A percentile compares a stretch with the other conserved stretches of the same genome.
Conservation (phyloP, 805 yeast species). For the Cyberlindnera euphorbiae region DNA sequence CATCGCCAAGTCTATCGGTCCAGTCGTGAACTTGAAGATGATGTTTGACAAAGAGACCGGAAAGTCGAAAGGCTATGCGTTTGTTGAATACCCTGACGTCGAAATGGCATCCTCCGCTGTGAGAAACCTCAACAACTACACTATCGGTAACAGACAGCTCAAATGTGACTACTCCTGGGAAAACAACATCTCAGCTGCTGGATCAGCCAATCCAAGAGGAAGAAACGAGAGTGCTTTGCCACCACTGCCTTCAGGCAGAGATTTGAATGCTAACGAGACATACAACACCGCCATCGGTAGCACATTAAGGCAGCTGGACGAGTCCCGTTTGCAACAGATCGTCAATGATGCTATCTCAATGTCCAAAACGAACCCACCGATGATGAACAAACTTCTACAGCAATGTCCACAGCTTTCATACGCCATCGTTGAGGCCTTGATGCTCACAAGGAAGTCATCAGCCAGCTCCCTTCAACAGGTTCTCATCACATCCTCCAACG, state of each 20-base stretch:
- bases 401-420: conserved; percentile 79
- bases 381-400: conserved; percentile 55
- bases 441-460: conserved; percentile 25
- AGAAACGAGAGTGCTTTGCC: conserved; percentile 30
- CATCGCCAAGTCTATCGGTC: conserved; percentile 83
- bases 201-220: conserved; percentile 1
- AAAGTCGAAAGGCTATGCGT: conserved; percentile 85
- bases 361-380: conserved; percentile 50
- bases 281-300: conserved; percentile 37
- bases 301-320: conserved; percentile 44
- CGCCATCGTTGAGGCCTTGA: conserved; percentile 72
- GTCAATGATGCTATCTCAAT: conserved; percentile 56
- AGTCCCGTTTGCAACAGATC: conserved; percentile 41
- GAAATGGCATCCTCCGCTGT: conserved; percentile 92
- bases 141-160: conserved; percentile 64
- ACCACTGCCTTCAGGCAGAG: conserved; percentile 52
- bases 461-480: conserved; percentile 34
- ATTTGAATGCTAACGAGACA: conserved; percentile 30
- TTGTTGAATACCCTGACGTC: conserved; percentile 68
- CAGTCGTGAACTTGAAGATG: conserved; percentile 69
- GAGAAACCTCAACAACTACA: conserved; percentile 75
- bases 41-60: conserved; percentile 88
- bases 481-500: conserved; percentile 14
- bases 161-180: conserved; percentile 74
- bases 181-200: conserved; percentile 21